Conservation (phyloP, 2,329 filamentous ascomycete genomes). For the Epichloe baconii region DNA sequence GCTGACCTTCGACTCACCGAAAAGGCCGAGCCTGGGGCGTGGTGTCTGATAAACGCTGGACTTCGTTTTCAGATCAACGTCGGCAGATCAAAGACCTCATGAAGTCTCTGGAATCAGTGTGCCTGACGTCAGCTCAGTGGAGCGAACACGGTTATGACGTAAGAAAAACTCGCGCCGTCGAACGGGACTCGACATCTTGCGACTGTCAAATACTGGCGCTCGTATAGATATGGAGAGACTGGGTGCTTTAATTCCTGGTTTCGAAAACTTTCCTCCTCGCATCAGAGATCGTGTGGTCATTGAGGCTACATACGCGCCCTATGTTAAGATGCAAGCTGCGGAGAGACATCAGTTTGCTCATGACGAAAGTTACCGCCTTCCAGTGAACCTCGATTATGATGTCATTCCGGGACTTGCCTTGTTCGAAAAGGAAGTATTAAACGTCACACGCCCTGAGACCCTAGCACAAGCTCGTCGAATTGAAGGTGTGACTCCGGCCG, state of each 20-base stretch:
- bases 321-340: slow-evolving; percentile 59
- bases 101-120: slow-evolving; percentile 42
- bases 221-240: slow-evolving; percentile 38
- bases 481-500: slow-evolving; percentile 61
- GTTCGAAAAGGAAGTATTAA: slow-evolving; percentile 63
- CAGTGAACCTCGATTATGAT: slow-evolving; percentile 64
- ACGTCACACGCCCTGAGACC: slow-evolving; percentile 62
- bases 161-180: slow-evolving; percentile 52
- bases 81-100: slow-evolving; percentile 56
- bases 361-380: slow-evolving; percentile 65
- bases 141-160: slow-evolving; percentile 54
- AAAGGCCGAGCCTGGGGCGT: slow-evolving; percentile 63
- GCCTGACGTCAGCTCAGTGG: slow-evolving; percentile 53
- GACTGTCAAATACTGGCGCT: slow-evolving; percentile 43
- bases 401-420: slow-evolving; percentile 60
- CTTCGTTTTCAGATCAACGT: slow-evolving; percentile 49
- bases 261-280: slow-evolving; percentile 38
- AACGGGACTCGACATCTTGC: slow-evolving; percentile 67
- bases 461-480: slow-evolving; percentile 79
- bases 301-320: slow-evolving; percentile 77
- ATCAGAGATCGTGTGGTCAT: slow-evolving; percentile 62
- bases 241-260: slow-evolving; percentile 40
- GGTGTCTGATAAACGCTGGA: slow-evolving; percentile 70
- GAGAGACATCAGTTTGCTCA: slow-evolving; percentile 54
- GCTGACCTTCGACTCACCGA: slow-evolving; percentile 77